Percentiles rank a stretch among this genome's conserved stretches.
Evolutionary conservation across 2,329 filamentous ascomycete genomes (phyloP).

Genomic region (Colletotrichum limetticola): DNA sequence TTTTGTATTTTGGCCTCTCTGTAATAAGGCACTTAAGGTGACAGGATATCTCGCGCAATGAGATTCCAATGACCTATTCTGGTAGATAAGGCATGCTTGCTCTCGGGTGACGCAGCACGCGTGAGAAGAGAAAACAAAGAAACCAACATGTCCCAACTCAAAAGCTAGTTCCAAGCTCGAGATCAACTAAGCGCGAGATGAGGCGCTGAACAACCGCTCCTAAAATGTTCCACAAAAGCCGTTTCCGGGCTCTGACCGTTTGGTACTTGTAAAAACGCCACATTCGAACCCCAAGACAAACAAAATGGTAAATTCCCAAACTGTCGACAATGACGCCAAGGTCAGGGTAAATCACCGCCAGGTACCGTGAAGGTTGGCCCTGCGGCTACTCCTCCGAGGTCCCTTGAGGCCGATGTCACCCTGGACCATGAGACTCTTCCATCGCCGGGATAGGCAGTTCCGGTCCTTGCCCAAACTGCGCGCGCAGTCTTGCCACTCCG

Average conservation of each 20-base stretch:
- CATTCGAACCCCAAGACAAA: not conserved
- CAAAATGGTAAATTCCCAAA: not conserved
- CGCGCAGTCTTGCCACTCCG: conserved; percentile 76
- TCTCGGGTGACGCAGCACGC: not conserved
- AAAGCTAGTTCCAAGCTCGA: not conserved
- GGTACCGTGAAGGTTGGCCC: conserved; percentile 63
- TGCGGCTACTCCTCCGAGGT: conserved; percentile 49
- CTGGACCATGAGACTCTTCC: conserved; percentile 70
- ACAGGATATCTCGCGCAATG: not conserved
- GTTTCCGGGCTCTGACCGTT: not conserved
- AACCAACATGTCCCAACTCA: not conserved
- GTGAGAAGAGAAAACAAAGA: not conserved
- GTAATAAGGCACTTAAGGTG: not conserved
- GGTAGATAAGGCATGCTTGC: not conserved
- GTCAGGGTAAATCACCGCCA: conserved; percentile 56
- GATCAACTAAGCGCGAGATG: not conserved
- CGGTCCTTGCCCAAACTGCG: conserved; percentile 70
- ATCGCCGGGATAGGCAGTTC: conserved; percentile 66
- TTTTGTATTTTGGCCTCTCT: not conserved
- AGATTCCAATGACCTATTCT: not conserved
- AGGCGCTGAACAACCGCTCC: not conserved
- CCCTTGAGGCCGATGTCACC: conserved; percentile 70
- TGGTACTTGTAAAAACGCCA: not conserved
- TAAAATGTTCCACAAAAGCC: not conserved
- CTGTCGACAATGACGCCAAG: not conserved